Evolutionary conservation across 2,329 filamentous ascomycete species (phyloP), one percentile per base, ranked within the genome.

Genomic region (Scytalidium sp.): DNA sequence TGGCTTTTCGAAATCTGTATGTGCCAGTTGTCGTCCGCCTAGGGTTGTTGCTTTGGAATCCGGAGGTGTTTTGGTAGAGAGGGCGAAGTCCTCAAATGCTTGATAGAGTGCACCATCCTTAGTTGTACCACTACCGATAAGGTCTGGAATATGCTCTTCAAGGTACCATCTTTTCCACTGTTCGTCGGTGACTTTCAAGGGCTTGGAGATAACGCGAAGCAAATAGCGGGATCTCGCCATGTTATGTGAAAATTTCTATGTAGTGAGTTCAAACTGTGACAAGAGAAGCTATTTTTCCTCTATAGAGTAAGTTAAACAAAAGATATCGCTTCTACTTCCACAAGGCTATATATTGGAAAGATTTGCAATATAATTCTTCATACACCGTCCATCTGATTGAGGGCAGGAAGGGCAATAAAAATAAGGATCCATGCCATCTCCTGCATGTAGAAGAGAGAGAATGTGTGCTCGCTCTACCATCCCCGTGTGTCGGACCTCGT

Each of bases 101-200:
- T 7, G 7, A 13, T 27, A 27, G 7, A 27, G 13, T 7, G 13
- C 25, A 13, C 25, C 25, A 27, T 7, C 13, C 13, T 13, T 27
- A 13, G 25, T 13, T 7, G 13, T 13, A 13, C 25, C 25, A 13
- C 25, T 27, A 27, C 13, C 13, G 25, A 27, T 27, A 27, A 55
- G 20, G 32, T 55, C 53, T 10, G 47, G 47, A 19, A 55, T 39
- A 15, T 55, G 53, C 23, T 46, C 46, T 19, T 48, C 29, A 20
- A 46, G 23, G 39, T 55, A 55, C 53, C 53, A 55, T 27, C 36
- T 44, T 19, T 45, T 29, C 32, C 50, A 53, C 15, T 42, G 27
- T 19, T 46, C 23, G 2, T 21, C 19, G 3, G 47, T 21, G 19
- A 55, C 19, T 50, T 29, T 7, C 15, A 22, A 21, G 3, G 47